Conservation (phyloP, 192 early-diverging fungal species). For the Linnemannia exigua region DNA sequence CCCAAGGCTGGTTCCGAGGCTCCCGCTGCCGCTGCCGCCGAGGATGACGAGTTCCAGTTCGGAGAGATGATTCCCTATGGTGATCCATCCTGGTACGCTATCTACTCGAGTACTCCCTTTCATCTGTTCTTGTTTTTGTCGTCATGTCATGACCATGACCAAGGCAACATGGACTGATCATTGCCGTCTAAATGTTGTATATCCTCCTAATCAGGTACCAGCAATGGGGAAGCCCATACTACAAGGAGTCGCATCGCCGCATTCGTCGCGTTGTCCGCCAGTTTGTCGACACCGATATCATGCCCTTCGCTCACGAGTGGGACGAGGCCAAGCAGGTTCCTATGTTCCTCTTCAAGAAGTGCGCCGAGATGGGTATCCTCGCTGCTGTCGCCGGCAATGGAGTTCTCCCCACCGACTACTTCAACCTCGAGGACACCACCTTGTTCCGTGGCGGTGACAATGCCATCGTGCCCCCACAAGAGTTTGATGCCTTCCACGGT, state of each 20-base stretch:
- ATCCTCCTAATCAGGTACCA: constrained; percentile 57
- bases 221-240: constrained; percentile 79
- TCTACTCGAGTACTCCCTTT: constrained; percentile 30
- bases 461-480: constrained; percentile 59
- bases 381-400: constrained; percentile 69
- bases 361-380: constrained; percentile 81
- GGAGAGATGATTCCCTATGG: constrained; percentile 84
- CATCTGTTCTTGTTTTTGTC: neutral
- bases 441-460: constrained; percentile 51
- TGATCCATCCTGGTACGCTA: constrained; percentile 78
- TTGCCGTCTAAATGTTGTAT: neutral
- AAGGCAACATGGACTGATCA: neutral
- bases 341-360: constrained; percentile 78
- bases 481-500: constrained; percentile 79
- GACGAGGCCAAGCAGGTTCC: constrained; percentile 88
- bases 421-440: constrained; percentile 35
- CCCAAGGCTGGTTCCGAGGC: constrained; percentile 43
- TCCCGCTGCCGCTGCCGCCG: constrained; percentile 28
- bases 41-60: constrained; percentile 69
- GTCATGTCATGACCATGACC: neutral
- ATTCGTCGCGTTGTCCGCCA: constrained; percentile 71
- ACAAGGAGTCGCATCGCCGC: constrained; percentile 80
- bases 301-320: constrained; percentile 83
- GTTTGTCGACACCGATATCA: constrained; percentile 88
- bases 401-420: constrained; percentile 35